A percentile compares a stretch with the other conserved stretches of the same genome.
Conservation (phyloP, 257 asterid species). For the Salvia splendens region DNA sequence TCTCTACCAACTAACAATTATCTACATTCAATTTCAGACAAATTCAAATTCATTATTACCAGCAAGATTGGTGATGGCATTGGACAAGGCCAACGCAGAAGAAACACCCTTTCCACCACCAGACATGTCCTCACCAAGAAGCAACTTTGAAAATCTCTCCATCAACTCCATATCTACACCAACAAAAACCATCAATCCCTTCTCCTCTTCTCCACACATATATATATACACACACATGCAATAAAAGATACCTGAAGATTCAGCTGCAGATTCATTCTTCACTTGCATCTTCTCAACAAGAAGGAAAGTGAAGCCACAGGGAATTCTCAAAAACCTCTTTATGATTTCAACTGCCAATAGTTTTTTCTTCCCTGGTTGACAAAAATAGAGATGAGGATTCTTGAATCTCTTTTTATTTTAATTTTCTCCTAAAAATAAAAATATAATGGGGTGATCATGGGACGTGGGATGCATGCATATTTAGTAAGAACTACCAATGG, state of each 20-base stretch:
- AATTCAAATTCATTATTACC: slow-evolving; percentile 38
- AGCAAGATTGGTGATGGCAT: slow-evolving; percentile 88
- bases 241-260: slow-evolving; percentile 40
- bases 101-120: slow-evolving; percentile 96
- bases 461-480: slow-evolving; percentile 63
- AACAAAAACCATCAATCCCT: too few species aligned
- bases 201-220: too few species aligned
- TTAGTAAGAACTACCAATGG: slow-evolving; percentile 17
- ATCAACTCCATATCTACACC: slow-evolving; percentile 62
- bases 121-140: slow-evolving; percentile 91
- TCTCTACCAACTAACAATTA: too few species aligned
- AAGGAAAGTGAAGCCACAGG: background rate
- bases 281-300: slow-evolving; percentile 22
- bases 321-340: slow-evolving; percentile 27
- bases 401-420: background rate
- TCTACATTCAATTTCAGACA: too few species aligned
- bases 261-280: slow-evolving; percentile 31
- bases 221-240: too few species aligned
- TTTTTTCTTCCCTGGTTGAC: slow-evolving; percentile 33
- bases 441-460: slow-evolving; percentile 21
- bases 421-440: background rate
- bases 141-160: slow-evolving; percentile 79
- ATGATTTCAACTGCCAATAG: slow-evolving; percentile 15
- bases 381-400: background rate
- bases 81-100: slow-evolving; percentile 84